These are phyloP conservation scores for Fusarium marasasianum DNA, from an alignment of 2,329 filamentous ascomycete genomes.

Conservation along the genomic window DNA sequence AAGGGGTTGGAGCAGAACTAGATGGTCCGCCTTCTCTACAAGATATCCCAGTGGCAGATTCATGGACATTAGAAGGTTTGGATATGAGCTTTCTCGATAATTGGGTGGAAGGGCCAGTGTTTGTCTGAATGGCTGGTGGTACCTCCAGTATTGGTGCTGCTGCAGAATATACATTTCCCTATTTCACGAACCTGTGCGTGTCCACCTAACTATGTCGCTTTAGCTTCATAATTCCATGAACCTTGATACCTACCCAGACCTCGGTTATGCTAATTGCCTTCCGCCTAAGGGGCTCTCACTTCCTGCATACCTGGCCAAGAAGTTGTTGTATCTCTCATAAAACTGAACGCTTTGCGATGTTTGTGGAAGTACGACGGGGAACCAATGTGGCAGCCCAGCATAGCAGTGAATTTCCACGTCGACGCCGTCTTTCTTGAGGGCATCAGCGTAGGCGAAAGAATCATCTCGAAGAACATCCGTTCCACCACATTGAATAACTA, in stretches of 20 bases:
- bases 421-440: conserved; percentile 13
- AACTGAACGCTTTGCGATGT: neutral
- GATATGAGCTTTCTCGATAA: conserved; percentile 19
- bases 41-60: neutral
- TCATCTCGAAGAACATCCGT: conserved; percentile 35
- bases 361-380: conserved; percentile 3
- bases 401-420: conserved; percentile 29
- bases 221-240: neutral
- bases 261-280: neutral
- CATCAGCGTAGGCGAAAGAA: conserved; percentile 32
- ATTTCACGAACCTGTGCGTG: too few species aligned
- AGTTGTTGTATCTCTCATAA: conserved; percentile 13
- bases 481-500: conserved; percentile 36
- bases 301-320: neutral
- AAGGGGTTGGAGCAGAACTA: neutral
- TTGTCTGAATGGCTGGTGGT: neutral
- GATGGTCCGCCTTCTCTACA: neutral
- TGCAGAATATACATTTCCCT: neutral
- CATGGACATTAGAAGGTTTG: neutral
- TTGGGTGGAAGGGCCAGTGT: neutral
- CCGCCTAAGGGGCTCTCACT: neutral
- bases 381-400: conserved; percentile 38
- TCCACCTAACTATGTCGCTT: neutral
- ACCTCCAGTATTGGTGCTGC: neutral
- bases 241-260: too few species aligned